Percentiles rank a stretch among this genome's conserved stretches.
These are phyloP conservation scores for Monilinia fructigena DNA, from an alignment of 2,329 filamentous ascomycete genomes.

Conservation along the genomic window DNA sequence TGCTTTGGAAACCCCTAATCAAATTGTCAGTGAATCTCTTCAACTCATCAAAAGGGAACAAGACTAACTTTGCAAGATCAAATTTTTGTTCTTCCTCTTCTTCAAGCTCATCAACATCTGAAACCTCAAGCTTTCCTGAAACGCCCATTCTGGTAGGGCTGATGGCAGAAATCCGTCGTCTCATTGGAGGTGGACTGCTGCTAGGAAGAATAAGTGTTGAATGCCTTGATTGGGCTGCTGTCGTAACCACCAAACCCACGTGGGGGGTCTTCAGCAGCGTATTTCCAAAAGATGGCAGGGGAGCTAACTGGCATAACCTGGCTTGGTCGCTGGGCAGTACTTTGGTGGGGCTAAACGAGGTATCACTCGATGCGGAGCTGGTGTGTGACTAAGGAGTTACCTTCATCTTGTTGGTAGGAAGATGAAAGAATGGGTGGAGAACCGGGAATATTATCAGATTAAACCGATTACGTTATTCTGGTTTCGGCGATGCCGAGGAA, in stretches of 20 bases:
- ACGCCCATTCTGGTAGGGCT: conserved; percentile 36
- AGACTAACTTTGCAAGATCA: conserved; percentile 38
- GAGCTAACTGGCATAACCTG: conserved; percentile 85
- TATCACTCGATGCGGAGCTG: conserved; percentile 69
- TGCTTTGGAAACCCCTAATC: conserved; percentile 59
- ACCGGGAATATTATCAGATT: conserved; percentile 52
- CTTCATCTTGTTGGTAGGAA: conserved; percentile 61
- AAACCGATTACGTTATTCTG: conserved; percentile 47
- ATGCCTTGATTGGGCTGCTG: conserved; percentile 56
- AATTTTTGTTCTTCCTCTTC: conserved; percentile 36
- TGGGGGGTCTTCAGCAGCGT: conserved; percentile 66
- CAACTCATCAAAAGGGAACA: not conserved
- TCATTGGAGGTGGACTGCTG: conserved; percentile 54
- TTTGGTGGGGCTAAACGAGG: conserved; percentile 77
- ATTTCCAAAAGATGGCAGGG: conserved; percentile 87
- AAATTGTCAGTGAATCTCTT: conserved; percentile 36
- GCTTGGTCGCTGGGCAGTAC: conserved; percentile 76
- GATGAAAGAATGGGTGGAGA: conserved; percentile 60
- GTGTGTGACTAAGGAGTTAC: conserved; percentile 65
- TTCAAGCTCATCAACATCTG: conserved; percentile 34
- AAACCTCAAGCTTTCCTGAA: conserved; percentile 29
- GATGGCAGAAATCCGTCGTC: conserved; percentile 30
- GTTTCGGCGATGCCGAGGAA: conserved; percentile 54
- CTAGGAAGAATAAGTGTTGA: conserved; percentile 46
- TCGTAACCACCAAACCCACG: conserved; percentile 50